phyloP scores from a whole-genome alignment of 331 rosid genomes.

The Rhamnella rubrinervis region DNA sequence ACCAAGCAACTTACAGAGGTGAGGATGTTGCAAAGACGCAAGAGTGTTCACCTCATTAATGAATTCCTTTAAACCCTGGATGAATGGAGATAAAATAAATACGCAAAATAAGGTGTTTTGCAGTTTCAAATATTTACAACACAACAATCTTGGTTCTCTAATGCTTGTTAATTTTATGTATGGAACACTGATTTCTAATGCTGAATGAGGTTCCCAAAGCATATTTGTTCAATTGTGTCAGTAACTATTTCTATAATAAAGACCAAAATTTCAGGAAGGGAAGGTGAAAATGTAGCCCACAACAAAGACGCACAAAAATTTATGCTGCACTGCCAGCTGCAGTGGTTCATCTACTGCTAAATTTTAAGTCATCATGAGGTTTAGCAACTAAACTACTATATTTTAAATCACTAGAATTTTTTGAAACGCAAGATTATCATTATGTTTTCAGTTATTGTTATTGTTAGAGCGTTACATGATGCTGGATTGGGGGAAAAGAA shows the following conservation, averaged over 20 bases:
- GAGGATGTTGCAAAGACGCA: slow-evolving; percentile 87
- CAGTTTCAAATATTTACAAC: not conserved
- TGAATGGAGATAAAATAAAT: slow-evolving; percentile 17
- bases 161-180: not conserved
- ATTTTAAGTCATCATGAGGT: too few relatives aligned
- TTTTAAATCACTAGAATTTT: too few relatives aligned
- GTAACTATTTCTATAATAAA: not conserved
- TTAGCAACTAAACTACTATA: too few relatives aligned
- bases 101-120: slow-evolving; percentile 14
- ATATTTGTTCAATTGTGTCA: not conserved
- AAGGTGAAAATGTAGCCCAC: not conserved
- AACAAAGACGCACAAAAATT: not conserved
- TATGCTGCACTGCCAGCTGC: too few relatives aligned
- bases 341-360: too few relatives aligned
- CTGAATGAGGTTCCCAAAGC: not conserved
- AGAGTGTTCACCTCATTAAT: slow-evolving; percentile 70
- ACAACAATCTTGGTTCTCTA: not conserved
- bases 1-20: slow-evolving; percentile 94
- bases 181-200: too few relatives aligned
- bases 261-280: not conserved
- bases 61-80: slow-evolving; percentile 90
- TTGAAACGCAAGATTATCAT: too few relatives aligned
- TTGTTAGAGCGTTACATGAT: too few relatives aligned
- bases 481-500: too few relatives aligned
- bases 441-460: too few relatives aligned